Conservation (phyloP, 345 rosid species). For the Pistacia atlantica region DNA sequence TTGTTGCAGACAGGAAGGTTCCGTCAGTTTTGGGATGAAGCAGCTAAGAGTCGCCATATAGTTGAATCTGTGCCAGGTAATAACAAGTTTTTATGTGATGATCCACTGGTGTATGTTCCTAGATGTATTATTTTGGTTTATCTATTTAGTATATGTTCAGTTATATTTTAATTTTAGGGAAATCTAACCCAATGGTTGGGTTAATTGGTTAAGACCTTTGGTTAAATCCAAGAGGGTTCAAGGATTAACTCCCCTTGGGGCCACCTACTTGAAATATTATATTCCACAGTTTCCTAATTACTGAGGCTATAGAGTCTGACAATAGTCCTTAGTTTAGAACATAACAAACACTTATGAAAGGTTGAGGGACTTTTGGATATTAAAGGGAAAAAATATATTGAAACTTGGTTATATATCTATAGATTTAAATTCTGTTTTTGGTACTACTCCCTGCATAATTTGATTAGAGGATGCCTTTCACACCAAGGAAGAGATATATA, state of each 20-base stretch:
- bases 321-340: no score
- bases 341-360: no score
- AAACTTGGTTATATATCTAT: neutral
- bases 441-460: neutral
- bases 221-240: no score
- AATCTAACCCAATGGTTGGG: no score
- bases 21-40: slow-evolving; percentile 94
- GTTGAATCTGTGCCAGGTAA: slow-evolving; percentile 95
- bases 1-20: slow-evolving; percentile 84
- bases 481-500: neutral
- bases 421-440: neutral
- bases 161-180: no score
- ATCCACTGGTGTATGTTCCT: neutral
- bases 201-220: no score
- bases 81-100: neutral
- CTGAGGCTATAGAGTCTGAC: no score
- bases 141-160: neutral
- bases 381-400: neutral
- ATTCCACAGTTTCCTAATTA: no score
- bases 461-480: neutral
- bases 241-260: no score
- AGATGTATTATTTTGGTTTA: neutral
- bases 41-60: slow-evolving; percentile 82
- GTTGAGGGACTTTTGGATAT: neutral
- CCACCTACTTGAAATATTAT: no score